Evolutionary conservation across 2,329 filamentous ascomycete species (phyloP).

Genomic region (Pyricularia sp.): DNA sequence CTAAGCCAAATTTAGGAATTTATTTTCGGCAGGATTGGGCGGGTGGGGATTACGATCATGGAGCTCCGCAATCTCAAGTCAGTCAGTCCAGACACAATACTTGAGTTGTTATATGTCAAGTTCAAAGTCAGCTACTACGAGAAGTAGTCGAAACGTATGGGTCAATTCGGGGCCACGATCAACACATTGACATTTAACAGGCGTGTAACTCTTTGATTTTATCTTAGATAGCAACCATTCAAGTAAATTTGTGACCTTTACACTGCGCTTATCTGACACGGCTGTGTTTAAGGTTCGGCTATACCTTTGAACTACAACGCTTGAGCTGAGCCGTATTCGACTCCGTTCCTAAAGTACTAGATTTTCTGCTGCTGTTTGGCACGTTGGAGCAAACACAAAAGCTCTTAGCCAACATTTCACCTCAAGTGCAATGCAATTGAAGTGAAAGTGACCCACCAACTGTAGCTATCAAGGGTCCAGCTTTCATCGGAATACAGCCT

Average conservation of each 20-base stretch:
- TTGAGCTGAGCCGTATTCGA: neutral
- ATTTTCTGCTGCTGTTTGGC: neutral
- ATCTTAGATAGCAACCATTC: neutral
- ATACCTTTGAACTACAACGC: neutral
- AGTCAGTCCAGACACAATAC: neutral
- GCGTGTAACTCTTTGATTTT: neutral
- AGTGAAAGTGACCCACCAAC: neutral
- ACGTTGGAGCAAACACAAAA: neutral
- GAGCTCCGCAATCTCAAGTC: neutral
- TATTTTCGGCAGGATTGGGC: neutral
- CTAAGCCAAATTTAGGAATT: neutral
- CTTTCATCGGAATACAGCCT: neutral
- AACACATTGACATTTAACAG: too few species aligned
- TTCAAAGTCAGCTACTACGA: neutral
- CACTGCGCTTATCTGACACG: neutral
- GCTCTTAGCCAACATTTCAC: too few species aligned
- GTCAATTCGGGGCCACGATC: neutral
- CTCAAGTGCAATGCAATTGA: too few species aligned
- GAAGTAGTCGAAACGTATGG: neutral
- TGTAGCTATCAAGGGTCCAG: neutral
- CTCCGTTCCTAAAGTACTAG: too few species aligned
- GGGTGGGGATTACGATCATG: neutral
- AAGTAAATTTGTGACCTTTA: neutral
- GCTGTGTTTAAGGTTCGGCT: neutral
- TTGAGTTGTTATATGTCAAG: neutral